Percentiles rank a stretch among this genome's conserved stretches.
Conservation (phyloP, 164 flowering plant genomes). For the Saururus chinensis region DNA sequence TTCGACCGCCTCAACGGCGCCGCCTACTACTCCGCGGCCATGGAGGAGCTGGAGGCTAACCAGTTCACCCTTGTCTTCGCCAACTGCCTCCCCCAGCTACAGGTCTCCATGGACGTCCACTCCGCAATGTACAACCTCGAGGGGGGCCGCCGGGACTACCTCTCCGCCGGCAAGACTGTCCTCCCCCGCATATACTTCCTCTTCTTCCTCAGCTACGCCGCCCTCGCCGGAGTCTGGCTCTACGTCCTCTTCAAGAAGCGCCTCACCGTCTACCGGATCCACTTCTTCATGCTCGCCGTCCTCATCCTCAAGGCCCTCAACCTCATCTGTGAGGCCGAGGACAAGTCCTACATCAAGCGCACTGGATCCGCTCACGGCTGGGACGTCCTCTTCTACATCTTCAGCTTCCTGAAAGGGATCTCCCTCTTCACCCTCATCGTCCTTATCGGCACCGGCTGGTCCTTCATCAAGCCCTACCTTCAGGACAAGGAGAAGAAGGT, state of each 20-base stretch:
- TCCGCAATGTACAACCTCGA: constrained; percentile 50
- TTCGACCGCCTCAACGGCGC: constrained; percentile 24
- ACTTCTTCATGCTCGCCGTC: constrained; percentile 83
- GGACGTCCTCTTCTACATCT: constrained; percentile 93
- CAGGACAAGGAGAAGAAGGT: constrained; percentile 94
- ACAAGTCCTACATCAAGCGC: constrained; percentile 66
- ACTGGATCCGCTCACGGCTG: constrained; percentile 90
- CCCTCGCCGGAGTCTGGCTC: constrained; percentile 48
- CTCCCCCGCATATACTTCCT: constrained; percentile 72
- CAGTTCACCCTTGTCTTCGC: constrained; percentile 84
- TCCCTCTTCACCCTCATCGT: constrained; percentile 73
- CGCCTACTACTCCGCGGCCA: constrained; percentile 3
- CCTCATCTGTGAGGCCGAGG: constrained; percentile 81
- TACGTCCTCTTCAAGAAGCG: constrained; percentile 43
- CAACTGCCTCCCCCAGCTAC: constrained; percentile 43
- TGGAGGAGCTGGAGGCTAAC: constrained; percentile 17
- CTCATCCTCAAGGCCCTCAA: constrained; percentile 40
- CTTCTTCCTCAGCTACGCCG: constrained; percentile 43
- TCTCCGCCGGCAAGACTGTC: constrained; percentile 66
- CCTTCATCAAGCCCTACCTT: constrained; percentile 77
- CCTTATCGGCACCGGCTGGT: constrained; percentile 95
- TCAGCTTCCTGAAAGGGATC: constrained; percentile 77
- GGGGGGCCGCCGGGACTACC: constrained; percentile 42
- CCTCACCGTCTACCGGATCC: constrained; percentile 56
- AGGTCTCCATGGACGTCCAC: constrained; percentile 26